Evolutionary conservation across 768 basidiomycete species (phyloP).

Genomic region (Boletus sensibilis): DNA sequence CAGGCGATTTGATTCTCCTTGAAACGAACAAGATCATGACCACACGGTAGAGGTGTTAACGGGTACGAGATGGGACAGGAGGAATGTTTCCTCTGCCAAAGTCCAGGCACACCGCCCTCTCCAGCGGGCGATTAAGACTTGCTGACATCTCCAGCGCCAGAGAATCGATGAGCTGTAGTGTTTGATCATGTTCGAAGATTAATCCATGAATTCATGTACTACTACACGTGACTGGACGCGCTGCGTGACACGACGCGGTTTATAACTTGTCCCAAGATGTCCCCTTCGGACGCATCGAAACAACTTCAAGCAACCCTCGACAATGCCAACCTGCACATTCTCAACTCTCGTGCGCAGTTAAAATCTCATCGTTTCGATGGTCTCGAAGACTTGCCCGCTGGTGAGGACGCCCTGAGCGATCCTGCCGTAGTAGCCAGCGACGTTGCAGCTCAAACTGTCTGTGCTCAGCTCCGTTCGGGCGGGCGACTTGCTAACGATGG

Average conservation of each 20-base stretch:
- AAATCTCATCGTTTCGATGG: constrained; percentile 30
- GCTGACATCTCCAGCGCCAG: too few relatives aligned
- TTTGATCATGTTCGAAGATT: too few relatives aligned
- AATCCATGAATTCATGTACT: too few relatives aligned
- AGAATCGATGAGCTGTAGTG: too few relatives aligned
- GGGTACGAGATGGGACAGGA: too few relatives aligned
- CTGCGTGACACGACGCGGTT: background rate
- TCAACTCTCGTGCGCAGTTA: constrained; percentile 20
- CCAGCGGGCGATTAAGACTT: too few relatives aligned
- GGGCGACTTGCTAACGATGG: constrained; percentile 1
- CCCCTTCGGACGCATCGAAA: constrained; percentile 22
- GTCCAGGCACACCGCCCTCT: too few relatives aligned
- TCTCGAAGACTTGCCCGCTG: constrained; percentile 25
- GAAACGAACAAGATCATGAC: background rate
- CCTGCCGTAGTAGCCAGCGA: constrained; percentile 58
- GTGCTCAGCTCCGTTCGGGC: constrained; percentile 19
- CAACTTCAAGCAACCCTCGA: constrained; percentile 30
- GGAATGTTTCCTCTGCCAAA: too few relatives aligned
- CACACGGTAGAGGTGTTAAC: background rate
- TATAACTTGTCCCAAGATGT: constrained; percentile 6
- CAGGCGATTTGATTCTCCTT: background rate
- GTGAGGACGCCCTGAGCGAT: constrained; percentile 41
- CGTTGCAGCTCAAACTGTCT: constrained; percentile 60
- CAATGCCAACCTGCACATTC: constrained; percentile 23
- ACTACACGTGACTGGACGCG: constrained; percentile 14